Evolutionary conservation across 1,139 yeast species (phyloP), one percentile per base, ranked within the genome.

Genomic region (Geotrichum phurueaensis): DNA sequence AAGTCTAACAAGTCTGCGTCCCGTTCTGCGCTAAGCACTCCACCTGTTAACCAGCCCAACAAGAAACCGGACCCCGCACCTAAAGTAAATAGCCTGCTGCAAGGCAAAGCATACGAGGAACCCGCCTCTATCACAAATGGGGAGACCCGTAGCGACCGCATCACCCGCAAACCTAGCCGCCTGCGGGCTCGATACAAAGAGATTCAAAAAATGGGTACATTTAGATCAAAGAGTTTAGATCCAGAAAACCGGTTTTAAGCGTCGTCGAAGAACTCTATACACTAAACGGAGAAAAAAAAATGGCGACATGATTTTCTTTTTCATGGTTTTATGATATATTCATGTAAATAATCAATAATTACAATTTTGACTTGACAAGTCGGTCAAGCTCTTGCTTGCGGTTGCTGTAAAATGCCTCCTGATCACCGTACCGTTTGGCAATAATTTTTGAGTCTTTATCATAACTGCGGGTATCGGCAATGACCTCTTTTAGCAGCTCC

Each of bases 401-500:
- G 3, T 51, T 39, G n/a, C 10, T 36, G 47, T 48, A 51, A 18
- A 54, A 58, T 27, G 39, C 53, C 10, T 58, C 53, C 29, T 53
- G 62, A 31, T 43, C 56, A 55, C 54, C 29, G 52, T 47, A 48
- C 1, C 22, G 43, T 9, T 56, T 48, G 23, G 59, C 43, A 2
- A 50, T 53, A n/a, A 45, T 43, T 7, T 23, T 50, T 4, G 53
- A 36, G 48, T 67, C 68, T 36, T 61, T 61, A 18, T 64, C 58
- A 57, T 54, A 67, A 25, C 52, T 53, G 53, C 56, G 56, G 18
- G 71, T 64, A 56, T 69, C 72, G 10, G 48, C 55, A 53, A 67
- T 60, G n/a, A 72, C 73, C 27, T 71, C 68, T 60, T 71, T 68
- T 49, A 69, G 66, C 50, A 71, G 63, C 51, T 71, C 74, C 43